phyloP scores from a whole-genome alignment of 106 monocot species.

The Hemerocallis citrina region DNA sequence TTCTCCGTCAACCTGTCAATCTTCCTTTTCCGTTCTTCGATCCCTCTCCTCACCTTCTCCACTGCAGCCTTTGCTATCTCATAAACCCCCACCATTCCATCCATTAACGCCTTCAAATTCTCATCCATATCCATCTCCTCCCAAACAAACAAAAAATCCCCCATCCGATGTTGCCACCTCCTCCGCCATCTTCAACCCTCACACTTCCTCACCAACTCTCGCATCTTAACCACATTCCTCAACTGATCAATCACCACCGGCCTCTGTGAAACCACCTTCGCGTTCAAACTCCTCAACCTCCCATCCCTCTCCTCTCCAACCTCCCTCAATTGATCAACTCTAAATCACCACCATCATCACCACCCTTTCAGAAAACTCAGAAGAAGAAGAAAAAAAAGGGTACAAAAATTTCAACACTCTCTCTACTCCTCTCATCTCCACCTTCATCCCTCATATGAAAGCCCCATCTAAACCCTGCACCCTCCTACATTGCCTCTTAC shows the following conservation, averaged over 20 bases:
- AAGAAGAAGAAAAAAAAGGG: too few species aligned
- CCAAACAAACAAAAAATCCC: conserved; percentile 59
- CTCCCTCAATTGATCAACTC: conserved; percentile 23
- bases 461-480: too few species aligned
- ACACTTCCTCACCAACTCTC: conserved; percentile 44
- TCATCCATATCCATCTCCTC: conserved; percentile 61
- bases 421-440: too few species aligned
- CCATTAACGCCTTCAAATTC: conserved; percentile 37
- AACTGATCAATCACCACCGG: conserved; percentile 68
- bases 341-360: too few species aligned
- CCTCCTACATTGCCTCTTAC: too few species aligned
- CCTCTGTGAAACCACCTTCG: conserved; percentile 59
- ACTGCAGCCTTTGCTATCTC: conserved; percentile 39
- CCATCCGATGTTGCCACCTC: conserved; percentile 26
- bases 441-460: too few species aligned
- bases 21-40: conserved; percentile 30
- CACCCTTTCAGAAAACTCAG: too few species aligned
- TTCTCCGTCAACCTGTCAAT: conserved; percentile 30
- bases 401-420: too few species aligned
- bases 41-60: conserved; percentile 42
- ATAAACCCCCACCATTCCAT: conserved; percentile 42
- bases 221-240: conserved; percentile 50
- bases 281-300: conserved; percentile 45
- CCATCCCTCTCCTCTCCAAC: conserved; percentile 37
- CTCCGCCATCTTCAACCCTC: conserved; percentile 17